Percentiles rank a stretch among this genome's conserved stretches.
Conservation (phyloP, 169 alveolate species). For the Cryptosporidium sp. region DNA sequence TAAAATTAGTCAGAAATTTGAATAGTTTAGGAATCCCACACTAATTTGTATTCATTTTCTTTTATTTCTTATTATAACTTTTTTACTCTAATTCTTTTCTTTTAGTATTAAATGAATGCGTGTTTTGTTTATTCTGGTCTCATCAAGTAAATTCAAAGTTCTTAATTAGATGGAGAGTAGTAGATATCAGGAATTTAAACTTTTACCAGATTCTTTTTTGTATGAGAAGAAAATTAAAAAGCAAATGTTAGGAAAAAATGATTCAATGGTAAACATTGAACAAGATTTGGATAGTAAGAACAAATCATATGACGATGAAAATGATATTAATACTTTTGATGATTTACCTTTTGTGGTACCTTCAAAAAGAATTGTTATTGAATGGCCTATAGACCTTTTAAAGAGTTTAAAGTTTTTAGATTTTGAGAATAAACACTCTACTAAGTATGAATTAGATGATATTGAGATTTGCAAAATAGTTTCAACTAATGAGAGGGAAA, state of each 20-base stretch:
- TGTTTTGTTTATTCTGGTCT: too few relatives aligned
- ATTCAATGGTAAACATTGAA: not conserved
- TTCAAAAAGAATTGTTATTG: conserved; percentile 29
- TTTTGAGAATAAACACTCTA: not conserved
- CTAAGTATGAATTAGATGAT: not conserved
- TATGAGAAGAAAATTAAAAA: not conserved
- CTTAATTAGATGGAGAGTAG: not conserved
- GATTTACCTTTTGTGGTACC: conserved; percentile 45
- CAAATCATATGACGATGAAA: not conserved
- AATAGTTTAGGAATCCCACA: not conserved
- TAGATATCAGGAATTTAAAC: not conserved
- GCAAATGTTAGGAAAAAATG: not conserved
- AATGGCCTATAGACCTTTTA: conserved; percentile 20
- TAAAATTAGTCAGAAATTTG: not conserved
- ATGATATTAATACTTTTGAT: not conserved
- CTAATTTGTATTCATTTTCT: not conserved
- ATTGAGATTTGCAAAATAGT: not conserved
- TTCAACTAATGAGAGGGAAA: not conserved
- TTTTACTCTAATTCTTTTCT: not conserved
- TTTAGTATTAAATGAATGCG: too few relatives aligned
- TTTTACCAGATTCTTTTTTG: not conserved
- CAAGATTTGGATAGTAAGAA: not conserved
- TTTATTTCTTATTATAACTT: not conserved
- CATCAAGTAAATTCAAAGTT: not conserved
- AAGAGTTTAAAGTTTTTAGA: too few relatives aligned